Conservation (phyloP, 805 yeast species). For the Zygoascus biomembranicola region DNA sequence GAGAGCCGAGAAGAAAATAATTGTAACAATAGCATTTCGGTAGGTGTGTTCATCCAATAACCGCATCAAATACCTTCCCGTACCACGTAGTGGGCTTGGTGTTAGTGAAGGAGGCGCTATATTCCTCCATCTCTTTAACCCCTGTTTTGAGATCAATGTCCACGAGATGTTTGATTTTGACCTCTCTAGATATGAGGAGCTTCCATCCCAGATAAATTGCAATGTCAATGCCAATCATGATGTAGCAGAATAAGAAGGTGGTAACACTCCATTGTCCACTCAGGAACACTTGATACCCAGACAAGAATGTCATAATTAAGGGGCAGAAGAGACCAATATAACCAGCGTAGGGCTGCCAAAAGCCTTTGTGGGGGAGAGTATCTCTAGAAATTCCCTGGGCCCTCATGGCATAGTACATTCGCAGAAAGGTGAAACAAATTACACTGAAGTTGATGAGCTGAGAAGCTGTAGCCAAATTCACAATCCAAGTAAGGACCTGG, state of each 20-base stretch:
- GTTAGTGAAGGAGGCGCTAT: conserved; percentile 41
- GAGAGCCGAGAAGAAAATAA: no score
- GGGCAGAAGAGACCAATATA: conserved; percentile 52
- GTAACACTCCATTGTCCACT: conserved; percentile 36
- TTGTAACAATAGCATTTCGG: not conserved
- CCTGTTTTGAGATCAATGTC: conserved; percentile 65
- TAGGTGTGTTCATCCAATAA: conserved; percentile 8
- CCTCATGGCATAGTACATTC: conserved; percentile 58
- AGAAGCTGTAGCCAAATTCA: conserved; percentile 67
- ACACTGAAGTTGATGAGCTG: conserved; percentile 72
- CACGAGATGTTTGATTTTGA: conserved; percentile 11
- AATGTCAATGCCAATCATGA: conserved; percentile 45
- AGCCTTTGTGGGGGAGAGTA: conserved; percentile 65
- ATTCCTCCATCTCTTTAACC: conserved; percentile 52
- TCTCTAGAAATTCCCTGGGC: conserved; percentile 58
- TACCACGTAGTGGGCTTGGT: conserved; percentile 15
- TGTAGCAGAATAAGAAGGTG: conserved; percentile 60
- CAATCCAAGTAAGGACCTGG: conserved; percentile 39
- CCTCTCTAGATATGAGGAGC: conserved; percentile 12
- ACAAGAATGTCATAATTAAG: conserved; percentile 52
- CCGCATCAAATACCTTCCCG: conserved; percentile 6
- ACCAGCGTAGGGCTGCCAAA: conserved; percentile 59
- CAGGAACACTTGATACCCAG: conserved; percentile 59
- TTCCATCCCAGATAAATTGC: conserved; percentile 49
- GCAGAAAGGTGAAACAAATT: conserved; percentile 57